Conservation (phyloP, 768 basidiomycete genomes). For the Xerocomellus intermedius region DNA sequence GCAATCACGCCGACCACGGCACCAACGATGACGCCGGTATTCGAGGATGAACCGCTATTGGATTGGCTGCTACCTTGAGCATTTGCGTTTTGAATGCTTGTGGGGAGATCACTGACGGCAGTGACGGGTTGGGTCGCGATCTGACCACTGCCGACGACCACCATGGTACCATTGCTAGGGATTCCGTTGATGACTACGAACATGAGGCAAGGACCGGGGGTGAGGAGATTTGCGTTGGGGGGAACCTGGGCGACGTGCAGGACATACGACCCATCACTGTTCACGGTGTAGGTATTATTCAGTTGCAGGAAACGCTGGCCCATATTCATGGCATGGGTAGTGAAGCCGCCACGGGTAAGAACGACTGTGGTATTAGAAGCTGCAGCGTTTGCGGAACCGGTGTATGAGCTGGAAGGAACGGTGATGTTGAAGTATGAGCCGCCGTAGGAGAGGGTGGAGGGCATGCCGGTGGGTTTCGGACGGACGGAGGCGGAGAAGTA, state of each 20-base stretch:
- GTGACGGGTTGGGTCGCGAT: constrained; percentile 65
- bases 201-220: constrained; percentile 85
- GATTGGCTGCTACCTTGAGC: constrained; percentile 35
- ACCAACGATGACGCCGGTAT: constrained; percentile 28
- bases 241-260: constrained; percentile 83
- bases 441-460: constrained; percentile 76
- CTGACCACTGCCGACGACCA: constrained; percentile 78
- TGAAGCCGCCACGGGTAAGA: constrained; percentile 79
- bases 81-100: constrained; percentile 42
- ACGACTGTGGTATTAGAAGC: constrained; percentile 77
- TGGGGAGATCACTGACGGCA: constrained; percentile 18
- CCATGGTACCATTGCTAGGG: constrained; percentile 73
- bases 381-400: constrained; percentile 63
- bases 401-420: constrained; percentile 63
- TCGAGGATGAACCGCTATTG: constrained; percentile 22
- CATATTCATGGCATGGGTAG: constrained; percentile 89
- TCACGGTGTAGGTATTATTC: constrained; percentile 82
- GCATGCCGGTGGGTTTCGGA: constrained; percentile 72
- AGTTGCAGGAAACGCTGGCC: constrained; percentile 83
- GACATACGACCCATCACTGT: constrained; percentile 69
- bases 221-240: constrained; percentile 82
- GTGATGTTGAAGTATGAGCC: constrained; percentile 77
- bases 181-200: constrained; percentile 85
- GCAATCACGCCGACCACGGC: constrained; percentile 32
- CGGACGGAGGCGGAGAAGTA: constrained; percentile 75